Base-by-base conservation (phyloP, 176 grass and related monocot species). In the Triticum urartu region DNA sequence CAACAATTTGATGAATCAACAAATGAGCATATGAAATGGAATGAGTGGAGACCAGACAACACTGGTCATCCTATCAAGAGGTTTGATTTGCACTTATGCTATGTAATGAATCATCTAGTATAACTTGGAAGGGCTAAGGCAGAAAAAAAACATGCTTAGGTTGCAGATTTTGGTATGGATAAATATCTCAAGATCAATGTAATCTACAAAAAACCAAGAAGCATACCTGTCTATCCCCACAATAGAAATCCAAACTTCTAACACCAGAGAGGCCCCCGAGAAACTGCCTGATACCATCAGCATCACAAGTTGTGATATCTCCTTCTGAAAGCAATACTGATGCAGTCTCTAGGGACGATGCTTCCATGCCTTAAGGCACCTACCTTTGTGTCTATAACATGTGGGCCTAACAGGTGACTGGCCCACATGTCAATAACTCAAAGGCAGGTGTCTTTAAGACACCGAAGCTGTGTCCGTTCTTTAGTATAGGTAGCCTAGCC, bases 181-280 rank as follows among this genome's bases (percentile, higher is more conserved):
- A 26, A 13, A 38, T 54, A 38, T 4, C 34, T 56, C 63, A 32
- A 50, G 42, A 50, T 28, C 0, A 48, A 70, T 39, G 34, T 9
- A 13, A 70, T 70, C 24, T 5, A 45, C 18, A 5, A 32, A 79
- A 17, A 48, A 4, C 5, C 24, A 81, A 25, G 32, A 81, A 82
- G 21, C 86, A 33, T 82, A 87, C 86, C 61, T 58, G 4, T 54
- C 0, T n/a, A n/a, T 21, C n/a, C 5, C 0, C 2, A 30, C 12
- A 66, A 75, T 9, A 13, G 15, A 87, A 67, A 0, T 75, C 69
- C 42, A 81, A 81, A 39, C 47, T 39, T 66, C 0, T 21, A 36
- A 75, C 79, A 74, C 61, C 15, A 81, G 86, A 87, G 9, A 87
- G 32, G 69, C 69, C 5, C n/a, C 1, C 22, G 14, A 87, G 79